Conservation (phyloP, 129 eudicot genomes). For the Escallonia rubra region DNA sequence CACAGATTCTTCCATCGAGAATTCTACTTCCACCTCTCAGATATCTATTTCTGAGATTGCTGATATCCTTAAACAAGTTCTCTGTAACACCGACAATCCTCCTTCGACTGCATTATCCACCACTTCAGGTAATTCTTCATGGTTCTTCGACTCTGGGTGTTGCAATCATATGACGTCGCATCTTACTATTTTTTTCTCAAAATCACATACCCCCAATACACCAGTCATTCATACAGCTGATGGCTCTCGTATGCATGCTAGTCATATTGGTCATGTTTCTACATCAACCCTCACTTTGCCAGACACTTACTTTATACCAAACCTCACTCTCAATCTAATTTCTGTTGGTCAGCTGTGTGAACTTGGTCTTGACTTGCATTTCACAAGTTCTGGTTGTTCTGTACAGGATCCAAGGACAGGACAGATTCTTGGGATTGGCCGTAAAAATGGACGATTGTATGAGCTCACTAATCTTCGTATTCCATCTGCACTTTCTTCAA, state of each 20-base stretch:
- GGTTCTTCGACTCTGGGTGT: constrained; percentile 13
- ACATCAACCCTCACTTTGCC: background rate
- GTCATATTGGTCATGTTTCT: background rate
- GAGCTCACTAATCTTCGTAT: constrained; percentile 2
- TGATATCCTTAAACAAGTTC: background rate
- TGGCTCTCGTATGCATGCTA: background rate
- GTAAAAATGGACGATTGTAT: constrained; percentile 8
- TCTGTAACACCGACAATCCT: no score
- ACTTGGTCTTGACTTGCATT: background rate
- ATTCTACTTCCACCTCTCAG: background rate
- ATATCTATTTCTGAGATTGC: background rate
- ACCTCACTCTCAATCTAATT: constrained; percentile 1
- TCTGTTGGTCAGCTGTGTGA: constrained; percentile 13
- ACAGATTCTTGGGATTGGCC: constrained; percentile 11
- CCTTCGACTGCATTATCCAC: background rate
- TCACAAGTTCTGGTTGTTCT: constrained; percentile 3
- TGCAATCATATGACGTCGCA: no score
- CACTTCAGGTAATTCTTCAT: constrained; percentile 6
- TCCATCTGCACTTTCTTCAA: background rate
- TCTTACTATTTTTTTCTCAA: no score
- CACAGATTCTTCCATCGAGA: background rate
- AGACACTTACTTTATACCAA: constrained; percentile 1
- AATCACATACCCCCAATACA: no score
- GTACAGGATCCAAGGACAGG: constrained; percentile 13
- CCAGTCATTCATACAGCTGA: no score